Evolutionary conservation across 2,329 filamentous ascomycete species (phyloP).

Genomic region (Westerdykella aurantiaca): DNA sequence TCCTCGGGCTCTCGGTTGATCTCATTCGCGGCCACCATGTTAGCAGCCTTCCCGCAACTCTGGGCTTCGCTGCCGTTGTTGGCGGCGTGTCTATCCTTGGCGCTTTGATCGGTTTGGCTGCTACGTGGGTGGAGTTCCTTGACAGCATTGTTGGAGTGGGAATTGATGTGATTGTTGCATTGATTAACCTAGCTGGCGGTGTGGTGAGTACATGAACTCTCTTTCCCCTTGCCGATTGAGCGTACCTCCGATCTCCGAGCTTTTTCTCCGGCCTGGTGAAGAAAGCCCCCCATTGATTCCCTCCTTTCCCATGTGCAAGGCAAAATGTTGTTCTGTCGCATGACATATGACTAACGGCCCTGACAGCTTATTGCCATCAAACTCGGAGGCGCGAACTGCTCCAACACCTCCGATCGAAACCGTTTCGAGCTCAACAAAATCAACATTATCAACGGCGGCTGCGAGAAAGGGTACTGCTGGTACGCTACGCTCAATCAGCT

Average conservation of each 20-base stretch:
- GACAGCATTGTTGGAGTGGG: constrained; percentile 9
- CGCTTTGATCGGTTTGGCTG: constrained; percentile 13
- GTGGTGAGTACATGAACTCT: constrained; percentile 14
- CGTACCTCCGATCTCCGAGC: not conserved
- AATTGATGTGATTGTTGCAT: constrained; percentile 10
- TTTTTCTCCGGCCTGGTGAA: not conserved
- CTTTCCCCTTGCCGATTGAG: not conserved
- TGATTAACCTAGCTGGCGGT: constrained; percentile 16
- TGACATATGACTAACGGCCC: not conserved
- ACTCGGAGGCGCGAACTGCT: constrained; percentile 9
- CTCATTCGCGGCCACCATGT: constrained; percentile 15
- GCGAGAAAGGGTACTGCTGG: not conserved
- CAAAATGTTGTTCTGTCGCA: no score
- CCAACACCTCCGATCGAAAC: not conserved
- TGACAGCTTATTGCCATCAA: constrained; percentile 17
- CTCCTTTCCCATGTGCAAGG: not conserved
- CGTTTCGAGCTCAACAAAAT: constrained; percentile 1
- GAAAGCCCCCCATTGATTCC: not conserved
- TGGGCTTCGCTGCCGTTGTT: constrained; percentile 14
- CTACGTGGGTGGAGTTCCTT: constrained; percentile 10
- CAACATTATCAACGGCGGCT: constrained; percentile 17
- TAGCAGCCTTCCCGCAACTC: constrained; percentile 5
- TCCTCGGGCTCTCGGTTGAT: constrained; percentile 16
- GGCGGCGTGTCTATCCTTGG: constrained; percentile 15
- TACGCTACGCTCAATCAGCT: not conserved